Conservation (phyloP, 2,329 filamentous ascomycete genomes). For the Helotiales sp. region DNA sequence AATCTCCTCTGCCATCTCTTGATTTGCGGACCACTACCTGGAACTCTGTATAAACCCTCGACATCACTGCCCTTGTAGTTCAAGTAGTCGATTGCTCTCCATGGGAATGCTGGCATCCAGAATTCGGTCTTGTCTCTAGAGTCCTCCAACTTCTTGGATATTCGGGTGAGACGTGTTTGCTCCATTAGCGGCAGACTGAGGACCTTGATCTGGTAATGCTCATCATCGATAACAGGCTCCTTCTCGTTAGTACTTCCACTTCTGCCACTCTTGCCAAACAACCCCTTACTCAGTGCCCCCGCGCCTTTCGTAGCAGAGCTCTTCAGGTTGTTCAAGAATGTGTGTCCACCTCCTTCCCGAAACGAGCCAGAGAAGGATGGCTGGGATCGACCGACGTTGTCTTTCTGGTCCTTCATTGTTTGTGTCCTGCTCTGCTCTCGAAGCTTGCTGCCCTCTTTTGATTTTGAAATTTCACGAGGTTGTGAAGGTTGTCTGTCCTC, state of each 20-base stretch:
- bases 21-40: slow-evolving; percentile 86
- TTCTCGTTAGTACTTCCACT: slow-evolving; percentile 72
- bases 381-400: slow-evolving; percentile 29
- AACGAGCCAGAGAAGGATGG: slow-evolving; percentile 56
- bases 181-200: slow-evolving; percentile 87
- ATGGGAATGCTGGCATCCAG: slow-evolving; percentile 97
- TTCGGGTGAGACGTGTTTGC: slow-evolving; percentile 88
- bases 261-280: slow-evolving; percentile 79
- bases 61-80: slow-evolving; percentile 95
- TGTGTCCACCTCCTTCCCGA: slow-evolving; percentile 63
- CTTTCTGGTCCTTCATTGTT: slow-evolving; percentile 45
- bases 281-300: slow-evolving; percentile 79
- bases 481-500: slow-evolving; percentile 64
- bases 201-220: slow-evolving; percentile 82
- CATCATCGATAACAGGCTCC: slow-evolving; percentile 72
- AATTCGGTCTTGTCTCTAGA: slow-evolving; percentile 96
- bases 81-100: slow-evolving; percentile 94
- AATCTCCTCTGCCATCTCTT: slow-evolving; percentile 94
- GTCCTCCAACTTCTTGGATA: slow-evolving; percentile 85
- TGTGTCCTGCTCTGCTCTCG: slow-evolving; percentile 33
- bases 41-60: slow-evolving; percentile 90
- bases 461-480: slow-evolving; percentile 50
- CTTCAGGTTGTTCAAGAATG: slow-evolving; percentile 75
- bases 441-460: slow-evolving; percentile 49
- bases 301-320: slow-evolving; percentile 75